Percentiles rank a stretch among this genome's conserved stretches.
These are phyloP conservation scores for Aeminium ludgeri DNA, from an alignment of 495 filamentous ascomycete species.

Conservation along the genomic window DNA sequence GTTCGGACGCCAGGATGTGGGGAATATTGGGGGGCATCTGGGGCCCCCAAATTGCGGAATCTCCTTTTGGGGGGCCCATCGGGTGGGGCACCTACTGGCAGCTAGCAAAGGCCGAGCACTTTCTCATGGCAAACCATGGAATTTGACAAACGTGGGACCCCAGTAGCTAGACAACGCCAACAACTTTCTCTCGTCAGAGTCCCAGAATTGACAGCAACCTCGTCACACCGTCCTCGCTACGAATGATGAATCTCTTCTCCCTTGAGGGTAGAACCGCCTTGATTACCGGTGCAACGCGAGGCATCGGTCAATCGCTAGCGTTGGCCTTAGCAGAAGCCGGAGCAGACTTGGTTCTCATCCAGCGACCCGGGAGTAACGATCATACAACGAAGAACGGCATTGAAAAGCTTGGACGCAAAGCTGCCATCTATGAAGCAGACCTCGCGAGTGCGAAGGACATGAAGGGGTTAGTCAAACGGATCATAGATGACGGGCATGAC, in stretches of 20 bases:
- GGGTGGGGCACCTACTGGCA: too few relatives aligned
- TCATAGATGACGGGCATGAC: constrained; percentile 39
- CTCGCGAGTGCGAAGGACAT: constrained; percentile 44
- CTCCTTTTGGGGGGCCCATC: too few relatives aligned
- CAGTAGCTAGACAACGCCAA: too few relatives aligned
- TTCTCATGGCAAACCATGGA: too few relatives aligned
- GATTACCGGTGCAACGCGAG: constrained; percentile 70
- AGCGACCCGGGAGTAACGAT: constrained; percentile 28
- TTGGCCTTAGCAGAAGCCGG: constrained; percentile 67
- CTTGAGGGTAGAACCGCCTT: constrained; percentile 52
- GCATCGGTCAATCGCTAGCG: constrained; percentile 75
- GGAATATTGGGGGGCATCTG: too few relatives aligned
- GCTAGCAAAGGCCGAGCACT: too few relatives aligned
- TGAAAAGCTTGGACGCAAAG: constrained; percentile 47
- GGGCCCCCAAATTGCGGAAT: too few relatives aligned
- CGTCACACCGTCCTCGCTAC: too few relatives aligned
- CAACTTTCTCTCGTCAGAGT: too few relatives aligned
- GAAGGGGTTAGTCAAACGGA: constrained; percentile 38
- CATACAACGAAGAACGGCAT: constrained; percentile 44
- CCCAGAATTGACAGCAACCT: too few relatives aligned
- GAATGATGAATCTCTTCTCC: constrained; percentile 20
- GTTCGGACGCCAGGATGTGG: too few relatives aligned
- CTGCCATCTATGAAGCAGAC: constrained; percentile 51
- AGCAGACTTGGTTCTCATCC: constrained; percentile 59
- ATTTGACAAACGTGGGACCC: too few relatives aligned